These are phyloP conservation scores for Striga asiatica DNA, from an alignment of 257 asterid genomes.

Conservation along the genomic window DNA sequence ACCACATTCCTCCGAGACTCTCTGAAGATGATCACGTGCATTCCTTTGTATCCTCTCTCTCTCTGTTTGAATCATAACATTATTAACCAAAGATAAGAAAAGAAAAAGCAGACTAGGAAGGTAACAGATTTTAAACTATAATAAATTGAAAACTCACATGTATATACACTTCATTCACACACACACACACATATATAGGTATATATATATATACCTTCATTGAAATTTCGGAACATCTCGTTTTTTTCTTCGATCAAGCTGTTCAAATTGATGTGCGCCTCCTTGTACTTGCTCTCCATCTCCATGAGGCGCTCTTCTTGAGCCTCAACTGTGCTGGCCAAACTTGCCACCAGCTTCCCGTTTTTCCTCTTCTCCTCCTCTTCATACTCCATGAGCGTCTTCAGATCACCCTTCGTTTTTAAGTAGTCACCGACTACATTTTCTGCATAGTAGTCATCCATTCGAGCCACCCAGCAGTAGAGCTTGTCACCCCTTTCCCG, in stretches of 20 bases:
- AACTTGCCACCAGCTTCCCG: constrained; percentile 18
- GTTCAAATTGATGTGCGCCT: constrained; percentile 22
- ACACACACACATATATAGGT: too few species aligned
- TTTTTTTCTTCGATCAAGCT: constrained; percentile 27
- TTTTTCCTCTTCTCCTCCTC: constrained; percentile 28
- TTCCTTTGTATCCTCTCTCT: constrained; percentile 25
- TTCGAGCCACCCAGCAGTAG: constrained; percentile 35
- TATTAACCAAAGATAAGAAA: neutral
- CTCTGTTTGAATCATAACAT: constrained; percentile 18
- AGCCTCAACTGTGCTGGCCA: constrained; percentile 21
- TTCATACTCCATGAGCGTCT: constrained; percentile 23
- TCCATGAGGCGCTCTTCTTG: constrained; percentile 20
- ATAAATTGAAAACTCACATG: too few species aligned
- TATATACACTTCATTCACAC: too few species aligned
- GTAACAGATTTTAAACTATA: too few species aligned
- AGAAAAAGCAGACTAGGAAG: neutral
- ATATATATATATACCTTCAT: constrained; percentile 29
- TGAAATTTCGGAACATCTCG: constrained; percentile 24
- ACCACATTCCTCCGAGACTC: constrained; percentile 19
- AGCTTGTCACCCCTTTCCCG: constrained; percentile 12
- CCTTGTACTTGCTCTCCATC: constrained; percentile 35
- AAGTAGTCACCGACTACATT: constrained; percentile 24
- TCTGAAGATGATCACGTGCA: constrained; percentile 18
- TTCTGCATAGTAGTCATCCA: constrained; percentile 16
- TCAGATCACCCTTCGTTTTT: constrained; percentile 23